Base-by-base conservation (phyloP, 75 land plant genomes). In the Picea sitchensis region DNA sequence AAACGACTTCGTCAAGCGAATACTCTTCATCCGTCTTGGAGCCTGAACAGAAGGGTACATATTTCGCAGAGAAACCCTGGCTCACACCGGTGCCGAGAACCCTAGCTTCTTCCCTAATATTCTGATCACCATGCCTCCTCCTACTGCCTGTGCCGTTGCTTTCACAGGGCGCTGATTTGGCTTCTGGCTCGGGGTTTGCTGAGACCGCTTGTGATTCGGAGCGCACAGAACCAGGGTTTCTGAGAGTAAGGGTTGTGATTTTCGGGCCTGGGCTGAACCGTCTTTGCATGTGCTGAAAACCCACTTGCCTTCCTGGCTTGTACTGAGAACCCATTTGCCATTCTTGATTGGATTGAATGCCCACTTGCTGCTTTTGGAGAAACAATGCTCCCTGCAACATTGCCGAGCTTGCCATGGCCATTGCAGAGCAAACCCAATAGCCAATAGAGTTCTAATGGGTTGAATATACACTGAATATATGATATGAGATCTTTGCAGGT, bases 1-100 rank as follows among this genome's bases (percentile, higher is more conserved):
- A 95, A 15, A 95, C 86, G 81, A 95, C 81, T 82, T 95, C 97
- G 78, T 95, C 98, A 62, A 95, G 89, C 31, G 98, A 95, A 81
- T 94, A 94, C 73, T 76, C 81, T 78, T 95, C 98, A 15, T 76
- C 71, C 73, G 86, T 61, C 51, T 26, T 58, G 71, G 65, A 17
- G 47, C 88, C 61, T 58, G 84, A 76, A 61, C 85, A 59, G 81
- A 95, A 95, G 60, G 98, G 98, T 57, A 93, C 98, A 85, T 95
- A 95, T 69, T 87, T 83, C 78, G 98, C 98, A 18, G 96, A 92
- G 82, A 92, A 92, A 17, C 79, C 80, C 32, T 82, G 80, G 82
- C 61, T 15, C 72, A 68, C 34, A 67, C 62, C 18, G 56, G 79
- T 8, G 56, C 60, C 26, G 73, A 73, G 31, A 54, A 54, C 68